phyloP scores from a whole-genome alignment of 352 stramenopile genomes.

The Saprolegnia diclina region DNA sequence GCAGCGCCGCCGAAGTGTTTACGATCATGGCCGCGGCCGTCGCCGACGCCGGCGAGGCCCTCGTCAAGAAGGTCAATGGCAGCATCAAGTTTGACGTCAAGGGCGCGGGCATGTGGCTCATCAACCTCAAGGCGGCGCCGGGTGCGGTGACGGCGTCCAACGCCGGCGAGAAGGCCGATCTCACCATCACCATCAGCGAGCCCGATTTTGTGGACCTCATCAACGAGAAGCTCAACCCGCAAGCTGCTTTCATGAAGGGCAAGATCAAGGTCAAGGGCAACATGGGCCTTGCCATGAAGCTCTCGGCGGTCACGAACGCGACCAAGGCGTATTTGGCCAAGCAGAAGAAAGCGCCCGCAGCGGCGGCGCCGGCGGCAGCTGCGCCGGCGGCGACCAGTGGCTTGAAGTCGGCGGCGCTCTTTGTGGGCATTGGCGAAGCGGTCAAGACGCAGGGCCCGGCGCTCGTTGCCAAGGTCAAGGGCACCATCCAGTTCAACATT shows the following conservation, averaged over 20 bases:
- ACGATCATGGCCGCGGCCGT: slow-evolving; percentile 60
- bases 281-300: slow-evolving; percentile 92
- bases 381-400: slow-evolving; percentile 26
- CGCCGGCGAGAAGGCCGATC: slow-evolving; percentile 54
- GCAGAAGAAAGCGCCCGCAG: not conserved
- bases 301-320: slow-evolving; percentile 85
- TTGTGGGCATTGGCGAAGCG: slow-evolving; percentile 54
- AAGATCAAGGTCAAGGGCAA: slow-evolving; percentile 94
- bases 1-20: slow-evolving; percentile 53
- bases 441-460: slow-evolving; percentile 47
- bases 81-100: slow-evolving; percentile 77
- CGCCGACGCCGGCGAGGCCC: slow-evolving; percentile 55
- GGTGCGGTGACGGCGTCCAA: slow-evolving; percentile 48
- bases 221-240: slow-evolving; percentile 86
- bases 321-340: slow-evolving; percentile 27
- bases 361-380: slow-evolving; percentile 6
- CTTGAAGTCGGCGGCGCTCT: slow-evolving; percentile 66
- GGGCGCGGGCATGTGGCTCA: slow-evolving; percentile 57
- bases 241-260: slow-evolving; percentile 91
- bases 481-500: slow-evolving; percentile 73
- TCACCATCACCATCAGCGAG: slow-evolving; percentile 71
- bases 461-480: slow-evolving; percentile 75
- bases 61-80: slow-evolving; percentile 72
- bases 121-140: slow-evolving; percentile 73
- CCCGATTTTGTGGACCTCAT: slow-evolving; percentile 74